Evolutionary conservation across 176 grass and related monocot species (phyloP).

Genomic region (Rhynchospora breviuscula): DNA sequence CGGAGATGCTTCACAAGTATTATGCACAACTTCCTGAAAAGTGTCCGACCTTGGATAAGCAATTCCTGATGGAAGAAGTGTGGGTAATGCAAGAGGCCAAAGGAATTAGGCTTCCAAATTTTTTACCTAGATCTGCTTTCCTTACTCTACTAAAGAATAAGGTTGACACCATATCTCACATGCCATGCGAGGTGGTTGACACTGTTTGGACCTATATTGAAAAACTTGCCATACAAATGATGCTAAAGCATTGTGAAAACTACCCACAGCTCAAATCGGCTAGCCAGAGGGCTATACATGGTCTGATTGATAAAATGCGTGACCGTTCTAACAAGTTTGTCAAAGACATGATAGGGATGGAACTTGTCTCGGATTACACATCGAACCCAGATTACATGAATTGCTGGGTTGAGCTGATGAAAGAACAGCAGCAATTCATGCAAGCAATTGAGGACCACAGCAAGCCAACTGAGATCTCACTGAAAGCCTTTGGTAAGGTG

Average conservation of each 20-base stretch:
- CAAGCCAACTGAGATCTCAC: background rate
- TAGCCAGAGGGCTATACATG: background rate
- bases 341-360: conserved; percentile 20
- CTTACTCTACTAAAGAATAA: conserved; percentile 11
- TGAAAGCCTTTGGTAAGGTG: conserved; percentile 1
- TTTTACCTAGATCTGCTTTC: conserved; percentile 11
- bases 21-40: background rate
- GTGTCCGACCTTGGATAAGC: background rate
- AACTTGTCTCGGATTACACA: conserved; percentile 10
- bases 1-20: conserved; percentile 16
- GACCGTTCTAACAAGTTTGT: background rate
- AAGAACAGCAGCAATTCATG: background rate
- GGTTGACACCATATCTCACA: background rate
- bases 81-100: background rate
- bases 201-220: conserved; percentile 15
- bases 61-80: conserved; percentile 32
- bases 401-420: background rate
- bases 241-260: background rate
- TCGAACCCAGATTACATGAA: conserved; percentile 25
- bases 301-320: conserved; percentile 10
- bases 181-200: background rate
- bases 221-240: background rate
- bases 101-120: conserved; percentile 17
- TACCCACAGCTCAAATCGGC: conserved; percentile 8
- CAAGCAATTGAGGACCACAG: background rate